Evolutionary conservation across 805 yeast genomes (phyloP).

Genomic region (Spathaspora girioi): DNA sequence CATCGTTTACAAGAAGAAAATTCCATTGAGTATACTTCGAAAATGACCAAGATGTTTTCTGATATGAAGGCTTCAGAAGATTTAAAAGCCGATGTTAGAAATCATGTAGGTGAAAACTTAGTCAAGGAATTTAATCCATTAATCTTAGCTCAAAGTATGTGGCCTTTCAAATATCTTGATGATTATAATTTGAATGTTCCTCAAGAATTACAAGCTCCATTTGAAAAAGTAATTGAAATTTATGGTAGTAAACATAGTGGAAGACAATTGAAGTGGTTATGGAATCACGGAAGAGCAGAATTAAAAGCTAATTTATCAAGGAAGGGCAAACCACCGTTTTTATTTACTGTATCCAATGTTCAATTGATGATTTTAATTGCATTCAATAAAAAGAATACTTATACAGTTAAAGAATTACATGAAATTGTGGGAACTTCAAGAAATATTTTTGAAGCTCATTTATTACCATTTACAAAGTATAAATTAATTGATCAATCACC

Average conservation of each 20-base stretch:
- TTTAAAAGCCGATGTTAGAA: constrained; percentile 51
- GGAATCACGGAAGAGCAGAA: constrained; percentile 93
- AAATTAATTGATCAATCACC: constrained; percentile 70
- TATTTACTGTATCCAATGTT: constrained; percentile 75
- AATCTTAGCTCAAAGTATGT: constrained; percentile 82
- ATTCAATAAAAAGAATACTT: constrained; percentile 66
- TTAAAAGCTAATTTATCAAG: constrained; percentile 79
- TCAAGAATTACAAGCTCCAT: constrained; percentile 56
- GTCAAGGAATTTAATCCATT: constrained; percentile 60
- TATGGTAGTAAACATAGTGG: constrained; percentile 80
- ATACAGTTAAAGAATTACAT: constrained; percentile 56
- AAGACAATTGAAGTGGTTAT: constrained; percentile 89
- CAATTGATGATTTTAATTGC: constrained; percentile 85
- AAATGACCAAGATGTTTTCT: constrained; percentile 92
- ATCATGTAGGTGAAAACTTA: constrained; percentile 5
- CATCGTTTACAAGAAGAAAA: constrained; percentile 85
- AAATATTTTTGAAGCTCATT: constrained; percentile 68
- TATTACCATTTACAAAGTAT: constrained; percentile 75
- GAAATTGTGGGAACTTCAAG: constrained; percentile 66
- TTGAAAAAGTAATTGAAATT: constrained; percentile 62
- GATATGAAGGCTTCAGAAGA: constrained; percentile 86
- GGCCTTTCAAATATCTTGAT: constrained; percentile 63
- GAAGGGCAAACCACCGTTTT: constrained; percentile 76
- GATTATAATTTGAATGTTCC: constrained; percentile 58
- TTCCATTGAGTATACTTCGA: constrained; percentile 88